Conservation (phyloP, 129 eudicot species). For the carrot (Daucus carota) region DNA sequence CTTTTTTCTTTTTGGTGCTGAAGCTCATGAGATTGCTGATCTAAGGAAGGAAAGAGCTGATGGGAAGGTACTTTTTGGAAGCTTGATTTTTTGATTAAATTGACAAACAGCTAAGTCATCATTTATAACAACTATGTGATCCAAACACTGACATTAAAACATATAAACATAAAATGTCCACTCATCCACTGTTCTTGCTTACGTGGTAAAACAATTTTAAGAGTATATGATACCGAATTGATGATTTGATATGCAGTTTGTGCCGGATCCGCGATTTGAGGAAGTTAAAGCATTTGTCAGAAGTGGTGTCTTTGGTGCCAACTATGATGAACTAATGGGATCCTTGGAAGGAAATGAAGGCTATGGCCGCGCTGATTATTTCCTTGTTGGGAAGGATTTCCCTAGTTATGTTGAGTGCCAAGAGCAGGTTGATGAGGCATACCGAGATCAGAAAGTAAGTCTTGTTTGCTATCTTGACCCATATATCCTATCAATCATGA, state of each 20-base stretch:
- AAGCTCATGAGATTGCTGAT: conserved; percentile 55
- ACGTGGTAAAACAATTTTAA: neutral
- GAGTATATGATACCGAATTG: neutral
- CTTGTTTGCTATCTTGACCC: neutral
- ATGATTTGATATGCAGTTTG: conserved; percentile 40
- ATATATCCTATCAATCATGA: no score
- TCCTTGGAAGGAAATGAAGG: conserved; percentile 75
- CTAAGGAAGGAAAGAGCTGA: conserved; percentile 51
- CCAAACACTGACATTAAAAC: neutral
- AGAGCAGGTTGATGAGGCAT: conserved; percentile 55
- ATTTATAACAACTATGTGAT: neutral
- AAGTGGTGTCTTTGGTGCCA: conserved; percentile 58
- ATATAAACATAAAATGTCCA: neutral
- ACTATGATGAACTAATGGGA: conserved; percentile 59
- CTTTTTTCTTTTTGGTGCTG: conserved; percentile 63
- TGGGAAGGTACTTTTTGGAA: conserved; percentile 39
- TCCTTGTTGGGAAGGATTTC: conserved; percentile 69
- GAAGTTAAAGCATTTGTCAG: conserved; percentile 54
- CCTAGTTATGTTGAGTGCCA: conserved; percentile 68
- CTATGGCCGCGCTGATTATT: conserved; percentile 70
- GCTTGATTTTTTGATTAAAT: neutral
- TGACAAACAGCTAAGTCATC: neutral
- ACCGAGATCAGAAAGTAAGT: conserved; percentile 54
- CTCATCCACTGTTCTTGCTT: no score
- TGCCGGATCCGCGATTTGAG: conserved; percentile 58